Evolutionary conservation across 805 yeast genomes (phyloP), one percentile per base, ranked within the genome.

Genomic region (Candida namnaoensis): DNA sequence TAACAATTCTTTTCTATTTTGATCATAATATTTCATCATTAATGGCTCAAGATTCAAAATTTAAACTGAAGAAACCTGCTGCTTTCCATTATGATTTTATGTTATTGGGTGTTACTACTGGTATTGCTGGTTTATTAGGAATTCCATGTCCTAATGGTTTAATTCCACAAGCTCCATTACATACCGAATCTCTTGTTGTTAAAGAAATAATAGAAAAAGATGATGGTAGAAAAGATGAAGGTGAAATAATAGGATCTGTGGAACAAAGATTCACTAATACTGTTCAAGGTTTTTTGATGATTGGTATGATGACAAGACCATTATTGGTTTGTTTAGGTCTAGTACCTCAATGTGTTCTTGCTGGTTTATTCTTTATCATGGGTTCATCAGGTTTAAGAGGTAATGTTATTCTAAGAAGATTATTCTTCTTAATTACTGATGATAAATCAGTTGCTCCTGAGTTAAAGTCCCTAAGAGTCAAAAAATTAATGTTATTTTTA

Each of bases 131-230:
- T 0, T 61, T 91, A 1, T 55, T 91, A 10, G 99, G 98, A 0
- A 71, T 93, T 2, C 99, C 98, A 0, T 88, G 97, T 3, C 98
- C 98, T 0, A 93, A 93, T 61, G 99, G 99, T 0, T 68, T 91
- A 30, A 91, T 91, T 36, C 99, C 99, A 1, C 99, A 91, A 60
- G 98, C 99, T 0, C 98, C 98, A 3, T 57, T 93, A 32, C 99
- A 91, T 52, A 88, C 98, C 0, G 75, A 73, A 35, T 77, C 96
- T 0, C 62, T 91, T 28, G 73, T 87, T 35, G 78, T 84, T 5
- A 57, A 59, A 9, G 65, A 65, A 12, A 44, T 42, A 30, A 30
- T 41, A 12, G 44, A 54, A 19, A 42, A 46, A 5, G 46, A 52
- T 12, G 46, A 41, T 7, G 53, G 53, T 3, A 88, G 90, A 8